Base-by-base conservation (phyloP, 169 alveolate genomes). In the Plasmodium blacklocki region DNA sequence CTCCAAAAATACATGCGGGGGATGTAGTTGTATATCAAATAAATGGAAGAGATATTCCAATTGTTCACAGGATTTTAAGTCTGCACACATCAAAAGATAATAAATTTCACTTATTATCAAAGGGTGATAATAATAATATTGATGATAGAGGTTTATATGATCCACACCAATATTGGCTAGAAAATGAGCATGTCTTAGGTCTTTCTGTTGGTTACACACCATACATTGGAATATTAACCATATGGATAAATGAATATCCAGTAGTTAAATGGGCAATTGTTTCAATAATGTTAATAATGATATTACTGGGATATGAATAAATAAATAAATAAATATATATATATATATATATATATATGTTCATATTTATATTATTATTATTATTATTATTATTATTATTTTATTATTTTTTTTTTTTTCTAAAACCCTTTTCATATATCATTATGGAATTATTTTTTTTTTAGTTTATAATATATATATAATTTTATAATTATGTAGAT, bases 141-240 rank as follows among this genome's bases (percentile, higher is more conserved):
- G 97, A 96, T 80, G 99, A 97, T 92, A 93, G 99, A 93, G 98
- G 97, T 0, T 94, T 97, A 43, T 97, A 96, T 93, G 96, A 96
- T 56, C 83, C 73, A 72, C 93, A 97, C 32, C 93, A 94, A 85
- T 88, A 95, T 47, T 97, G 98, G 98, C 78, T 97, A 8, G 92
- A 94, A 49, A 90, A 95, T 76, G 88, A 88, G 62, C 95, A 97
- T 50, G 93, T 97, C 11, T 74, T 96, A 64, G 99, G 99, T 47
- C 96, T 94, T 39, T 92, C 93, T 15, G 75, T 93, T 60, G 83
- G 92, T 62, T 76, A 91, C 67, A 89, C 96, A n/a, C 99, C 99
- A 73, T 96, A 97, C 93, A 95, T 96, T 23, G 99, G 99, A 8
- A 94, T 97, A 67, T 87, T 97, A 52, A 98, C 99, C 5, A 97